These are phyloP conservation scores for Neobulgaria alba DNA, from an alignment of 2,329 filamentous ascomycete genomes.

Conservation along the genomic window DNA sequence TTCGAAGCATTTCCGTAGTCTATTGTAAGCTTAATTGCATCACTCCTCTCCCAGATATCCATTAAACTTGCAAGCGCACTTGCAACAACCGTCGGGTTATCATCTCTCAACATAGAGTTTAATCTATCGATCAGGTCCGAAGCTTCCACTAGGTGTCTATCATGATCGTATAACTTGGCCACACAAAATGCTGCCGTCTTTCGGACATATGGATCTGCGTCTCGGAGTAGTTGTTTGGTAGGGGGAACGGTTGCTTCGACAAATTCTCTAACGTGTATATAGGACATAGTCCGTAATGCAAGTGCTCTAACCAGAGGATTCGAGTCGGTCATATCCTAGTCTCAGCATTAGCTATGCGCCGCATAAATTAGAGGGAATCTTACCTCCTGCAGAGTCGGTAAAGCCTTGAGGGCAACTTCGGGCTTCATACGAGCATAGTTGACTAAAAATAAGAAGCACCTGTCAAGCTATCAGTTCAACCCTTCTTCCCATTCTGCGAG, in stretches of 20 bases:
- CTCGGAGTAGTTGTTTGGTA: conserved; percentile 73
- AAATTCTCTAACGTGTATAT: conserved; percentile 93
- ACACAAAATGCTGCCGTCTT: conserved; percentile 96
- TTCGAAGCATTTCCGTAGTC: conserved; percentile 97
- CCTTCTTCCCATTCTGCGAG: background rate
- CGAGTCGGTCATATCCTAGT: conserved; percentile 80
- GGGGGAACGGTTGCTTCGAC: conserved; percentile 83
- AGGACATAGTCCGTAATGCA: conserved; percentile 90
- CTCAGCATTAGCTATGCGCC: background rate
- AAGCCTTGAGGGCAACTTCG: conserved; percentile 85
- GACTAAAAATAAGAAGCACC: conserved; percentile 95
- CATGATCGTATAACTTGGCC: conserved; percentile 95
- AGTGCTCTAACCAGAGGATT: conserved; percentile 91
- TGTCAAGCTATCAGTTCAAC: conserved; percentile 32
- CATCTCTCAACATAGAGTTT: conserved; percentile 83
- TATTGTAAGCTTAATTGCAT: conserved; percentile 95
- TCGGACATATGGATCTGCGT: conserved; percentile 88
- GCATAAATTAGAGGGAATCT: conserved; percentile 19
- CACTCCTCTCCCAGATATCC: conserved; percentile 97
- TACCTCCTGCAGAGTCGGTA: conserved; percentile 78
- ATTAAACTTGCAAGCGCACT: conserved; percentile 85
- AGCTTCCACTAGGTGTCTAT: conserved; percentile 77
- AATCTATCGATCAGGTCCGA: conserved; percentile 89
- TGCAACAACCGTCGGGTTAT: conserved; percentile 95
- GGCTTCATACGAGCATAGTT: conserved; percentile 95